Conservation (phyloP, 1,284 basidiomycete species). For the Apiotrichum brassicae region DNA sequence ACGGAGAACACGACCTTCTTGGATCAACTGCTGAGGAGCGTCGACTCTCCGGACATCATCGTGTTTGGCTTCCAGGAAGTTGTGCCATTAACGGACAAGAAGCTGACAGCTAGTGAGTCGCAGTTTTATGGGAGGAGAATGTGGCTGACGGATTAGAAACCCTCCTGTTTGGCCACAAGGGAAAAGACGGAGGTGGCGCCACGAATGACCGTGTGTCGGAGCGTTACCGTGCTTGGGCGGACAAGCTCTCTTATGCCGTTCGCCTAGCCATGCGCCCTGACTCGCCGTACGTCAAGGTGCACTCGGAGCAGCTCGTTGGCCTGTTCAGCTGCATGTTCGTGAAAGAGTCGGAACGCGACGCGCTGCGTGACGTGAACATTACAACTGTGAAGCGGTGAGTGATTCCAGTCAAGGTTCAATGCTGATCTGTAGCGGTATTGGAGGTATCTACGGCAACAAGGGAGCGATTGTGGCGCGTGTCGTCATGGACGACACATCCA, state of each 20-base stretch:
- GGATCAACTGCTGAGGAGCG: conserved; percentile 60
- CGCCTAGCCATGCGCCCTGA: conserved; percentile 61
- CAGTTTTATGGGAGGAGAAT: not conserved
- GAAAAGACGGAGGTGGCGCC: conserved; percentile 49
- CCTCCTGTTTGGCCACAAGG: conserved; percentile 66
- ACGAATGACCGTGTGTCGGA: conserved; percentile 62
- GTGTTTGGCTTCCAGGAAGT: conserved; percentile 93
- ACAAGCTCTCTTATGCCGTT: conserved; percentile 68
- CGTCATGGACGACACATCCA: conserved; percentile 79
- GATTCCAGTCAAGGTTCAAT: not conserved
- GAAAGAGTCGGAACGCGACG: conserved; percentile 40
- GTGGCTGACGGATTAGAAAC: conserved; percentile 52
- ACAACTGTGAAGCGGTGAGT: conserved; percentile 64
- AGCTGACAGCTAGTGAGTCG: conserved; percentile 68
- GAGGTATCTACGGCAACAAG: conserved; percentile 93
- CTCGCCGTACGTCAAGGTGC: conserved; percentile 66
- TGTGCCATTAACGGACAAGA: conserved; percentile 85
- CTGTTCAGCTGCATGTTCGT: conserved; percentile 84
- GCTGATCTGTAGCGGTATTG: conserved; percentile 62
- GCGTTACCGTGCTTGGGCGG: conserved; percentile 81
- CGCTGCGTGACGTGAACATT: conserved; percentile 65
- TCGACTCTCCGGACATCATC: conserved; percentile 76
- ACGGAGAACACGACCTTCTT: conserved; percentile 67
- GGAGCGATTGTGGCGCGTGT: conserved; percentile 88
- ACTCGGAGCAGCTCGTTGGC: conserved; percentile 84